Evolutionary conservation across 2,329 filamentous ascomycete species (phyloP).

Genomic region (Paramyrothecium sp.): DNA sequence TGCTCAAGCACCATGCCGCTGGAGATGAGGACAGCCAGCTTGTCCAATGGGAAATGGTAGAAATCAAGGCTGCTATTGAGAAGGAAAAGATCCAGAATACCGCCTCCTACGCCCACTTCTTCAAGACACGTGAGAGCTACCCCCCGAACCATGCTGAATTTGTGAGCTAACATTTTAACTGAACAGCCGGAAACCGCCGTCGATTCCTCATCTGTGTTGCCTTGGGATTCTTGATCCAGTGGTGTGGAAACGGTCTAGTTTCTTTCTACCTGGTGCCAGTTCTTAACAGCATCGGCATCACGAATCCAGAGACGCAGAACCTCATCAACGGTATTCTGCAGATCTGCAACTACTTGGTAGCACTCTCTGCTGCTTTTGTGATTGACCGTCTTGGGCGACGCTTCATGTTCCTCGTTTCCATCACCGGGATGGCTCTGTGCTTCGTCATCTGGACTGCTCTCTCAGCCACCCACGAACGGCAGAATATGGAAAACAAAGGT

Average conservation of each 20-base stretch:
- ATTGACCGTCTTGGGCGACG: constrained; percentile 14
- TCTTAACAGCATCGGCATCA: constrained; percentile 33
- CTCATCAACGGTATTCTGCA: constrained; percentile 37
- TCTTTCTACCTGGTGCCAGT: constrained; percentile 34
- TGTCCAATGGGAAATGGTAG: neutral
- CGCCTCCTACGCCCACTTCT: constrained; percentile 2
- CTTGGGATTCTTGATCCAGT: constrained; percentile 16
- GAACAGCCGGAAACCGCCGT: constrained; percentile 23
- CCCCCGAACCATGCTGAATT: neutral
- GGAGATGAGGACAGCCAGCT: neutral
- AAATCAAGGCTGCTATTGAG: constrained; percentile 4
- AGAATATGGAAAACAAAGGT: constrained; percentile 12
- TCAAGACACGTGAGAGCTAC: constrained; percentile 1
- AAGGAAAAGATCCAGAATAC: neutral
- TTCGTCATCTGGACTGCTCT: constrained; percentile 29
- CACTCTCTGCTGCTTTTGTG: constrained; percentile 21
- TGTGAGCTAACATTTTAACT: neutral
- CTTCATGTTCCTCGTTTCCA: constrained; percentile 1
- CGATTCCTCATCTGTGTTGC: constrained; percentile 13
- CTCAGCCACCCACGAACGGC: constrained; percentile 21
- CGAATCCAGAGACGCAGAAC: constrained; percentile 31
- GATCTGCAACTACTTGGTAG: constrained; percentile 30
- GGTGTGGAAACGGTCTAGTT: constrained; percentile 24
- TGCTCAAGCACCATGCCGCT: constrained; percentile 16
- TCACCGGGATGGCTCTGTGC: constrained; percentile 23